Conservation (phyloP, 1,284 basidiomycete species). For the Erythrobasidium hasegawianum region DNA sequence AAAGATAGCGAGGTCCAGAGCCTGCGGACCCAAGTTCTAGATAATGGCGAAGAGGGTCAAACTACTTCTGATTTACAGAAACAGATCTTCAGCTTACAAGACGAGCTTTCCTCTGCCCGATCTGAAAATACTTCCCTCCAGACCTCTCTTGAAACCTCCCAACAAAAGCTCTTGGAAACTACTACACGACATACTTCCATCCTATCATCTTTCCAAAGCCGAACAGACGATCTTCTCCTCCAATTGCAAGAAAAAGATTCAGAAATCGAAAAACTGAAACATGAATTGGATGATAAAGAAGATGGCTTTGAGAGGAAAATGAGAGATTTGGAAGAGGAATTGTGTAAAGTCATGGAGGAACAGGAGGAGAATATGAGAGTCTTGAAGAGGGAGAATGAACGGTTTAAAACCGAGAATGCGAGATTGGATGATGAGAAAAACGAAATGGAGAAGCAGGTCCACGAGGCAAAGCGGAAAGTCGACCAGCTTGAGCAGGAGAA, state of each 20-base stretch:
- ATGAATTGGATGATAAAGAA: conserved; percentile 41
- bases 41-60: conserved; percentile 46
- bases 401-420: conserved; percentile 23
- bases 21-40: conserved; percentile 40
- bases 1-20: conserved; percentile 20
- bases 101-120: conserved; percentile 42
- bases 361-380: conserved; percentile 41
- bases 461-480: conserved; percentile 9
- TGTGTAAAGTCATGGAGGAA: conserved; percentile 44
- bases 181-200: conserved; percentile 39
- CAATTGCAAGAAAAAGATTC: conserved; percentile 46
- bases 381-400: conserved; percentile 16
- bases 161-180: conserved; percentile 4
- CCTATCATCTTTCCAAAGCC: conserved; percentile 47
- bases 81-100: conserved; percentile 53
- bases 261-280: conserved; percentile 41
- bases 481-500: conserved; percentile 52
- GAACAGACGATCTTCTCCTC: conserved; percentile 43
- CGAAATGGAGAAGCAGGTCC: not conserved
- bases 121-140: conserved; percentile 5
- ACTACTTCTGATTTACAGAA: conserved; percentile 54
- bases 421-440: conserved; percentile 19
- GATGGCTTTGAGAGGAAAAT: conserved; percentile 50
- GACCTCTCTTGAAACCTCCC: not conserved
- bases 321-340: conserved; percentile 52